Percentiles rank a stretch among this genome's conserved stretches.
These are phyloP conservation scores for Inga oerstediana DNA, from an alignment of 306 rosid genomes.

Conservation along the genomic window DNA sequence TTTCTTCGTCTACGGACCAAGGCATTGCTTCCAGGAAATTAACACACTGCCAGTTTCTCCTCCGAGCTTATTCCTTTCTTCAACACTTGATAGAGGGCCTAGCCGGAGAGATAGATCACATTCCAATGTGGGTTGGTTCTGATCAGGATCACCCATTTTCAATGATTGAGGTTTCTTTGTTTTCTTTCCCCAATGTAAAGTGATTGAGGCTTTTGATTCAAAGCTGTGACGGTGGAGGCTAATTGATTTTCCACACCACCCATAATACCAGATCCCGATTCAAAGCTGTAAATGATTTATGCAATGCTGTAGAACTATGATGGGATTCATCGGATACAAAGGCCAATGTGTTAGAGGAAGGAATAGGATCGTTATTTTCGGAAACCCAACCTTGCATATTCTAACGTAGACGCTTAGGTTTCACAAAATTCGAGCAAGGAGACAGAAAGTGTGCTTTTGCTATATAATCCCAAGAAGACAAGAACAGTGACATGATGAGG, in stretches of 20 bases:
- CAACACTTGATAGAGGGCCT: no score
- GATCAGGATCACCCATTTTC: no score
- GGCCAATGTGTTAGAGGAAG: background rate
- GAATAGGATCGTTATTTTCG: background rate
- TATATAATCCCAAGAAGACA: background rate
- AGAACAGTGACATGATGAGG: no score
- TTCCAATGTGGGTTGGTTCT: no score
- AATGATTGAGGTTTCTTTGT: no score
- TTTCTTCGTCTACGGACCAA: no score
- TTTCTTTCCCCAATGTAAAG: background rate
- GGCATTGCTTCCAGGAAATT: no score
- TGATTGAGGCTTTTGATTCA: constrained; percentile 28
- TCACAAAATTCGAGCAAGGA: constrained; percentile 30
- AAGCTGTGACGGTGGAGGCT: constrained; percentile 14
- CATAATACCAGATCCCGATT: background rate
- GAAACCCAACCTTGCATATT: background rate
- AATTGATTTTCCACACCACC: constrained; percentile 25
- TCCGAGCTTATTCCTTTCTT: no score
- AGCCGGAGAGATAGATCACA: no score
- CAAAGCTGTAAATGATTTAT: constrained; percentile 1
- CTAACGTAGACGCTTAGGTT: constrained; percentile 17
- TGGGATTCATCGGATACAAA: constrained; percentile 1
- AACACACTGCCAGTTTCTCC: no score
- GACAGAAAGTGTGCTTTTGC: constrained; percentile 27
- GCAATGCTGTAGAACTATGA: constrained; percentile 9